These are phyloP conservation scores for Solanum etuberosum DNA, from an alignment of 257 asterid genomes.

Conservation along the genomic window DNA sequence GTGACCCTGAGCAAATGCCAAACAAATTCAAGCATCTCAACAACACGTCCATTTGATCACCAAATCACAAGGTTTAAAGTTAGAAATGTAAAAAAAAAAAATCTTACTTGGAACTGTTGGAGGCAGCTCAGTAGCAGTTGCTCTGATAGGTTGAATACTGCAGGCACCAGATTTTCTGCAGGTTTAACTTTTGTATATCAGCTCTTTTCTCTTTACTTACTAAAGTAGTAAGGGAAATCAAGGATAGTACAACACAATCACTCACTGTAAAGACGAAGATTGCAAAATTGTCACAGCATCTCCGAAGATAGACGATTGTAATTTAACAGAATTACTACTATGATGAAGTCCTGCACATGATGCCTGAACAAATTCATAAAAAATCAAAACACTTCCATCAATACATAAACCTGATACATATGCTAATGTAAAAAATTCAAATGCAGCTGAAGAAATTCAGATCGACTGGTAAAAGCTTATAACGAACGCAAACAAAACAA, in stretches of 20 bases:
- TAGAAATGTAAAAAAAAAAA: neutral
- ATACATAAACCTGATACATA: neutral
- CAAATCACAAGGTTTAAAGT: neutral
- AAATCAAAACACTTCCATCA: neutral
- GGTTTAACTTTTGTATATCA: neutral
- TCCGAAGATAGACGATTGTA: neutral
- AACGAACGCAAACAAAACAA: neutral
- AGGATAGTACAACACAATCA: neutral
- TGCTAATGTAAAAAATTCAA: too few relatives aligned
- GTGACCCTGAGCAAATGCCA: neutral
- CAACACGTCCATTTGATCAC: neutral
- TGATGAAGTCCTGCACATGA: neutral
- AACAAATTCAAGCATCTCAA: neutral
- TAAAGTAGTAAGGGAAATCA: fast-evolving
- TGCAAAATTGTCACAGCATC: neutral
- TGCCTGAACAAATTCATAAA: neutral
- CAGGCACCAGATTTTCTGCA: neutral
- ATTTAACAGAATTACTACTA: neutral
- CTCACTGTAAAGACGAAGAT: neutral
- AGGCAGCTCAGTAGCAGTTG: neutral
- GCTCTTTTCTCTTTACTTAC: neutral
- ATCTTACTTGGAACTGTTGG: neutral
- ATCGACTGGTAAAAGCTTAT: neutral
- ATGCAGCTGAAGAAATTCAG: neutral
- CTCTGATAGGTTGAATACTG: neutral